Percentiles rank a stretch among this genome's conserved stretches.
These are phyloP conservation scores for Bryum argenteum DNA, from an alignment of 225 moss, liverwort and hornwort species.

Conservation along the genomic window DNA sequence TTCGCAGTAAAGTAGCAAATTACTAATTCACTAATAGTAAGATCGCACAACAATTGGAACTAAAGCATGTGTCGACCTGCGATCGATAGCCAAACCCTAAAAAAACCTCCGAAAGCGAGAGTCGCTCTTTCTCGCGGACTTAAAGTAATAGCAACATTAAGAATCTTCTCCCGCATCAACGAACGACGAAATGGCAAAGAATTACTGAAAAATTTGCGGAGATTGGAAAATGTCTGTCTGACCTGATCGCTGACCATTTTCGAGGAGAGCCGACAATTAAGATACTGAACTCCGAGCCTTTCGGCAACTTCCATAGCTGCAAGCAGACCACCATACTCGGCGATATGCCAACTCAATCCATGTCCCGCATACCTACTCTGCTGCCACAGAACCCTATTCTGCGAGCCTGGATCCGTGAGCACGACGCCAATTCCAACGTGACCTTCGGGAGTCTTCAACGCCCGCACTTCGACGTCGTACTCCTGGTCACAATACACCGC, in stretches of 20 bases:
- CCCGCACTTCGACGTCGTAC: slow-evolving; percentile 33
- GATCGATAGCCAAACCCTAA: background rate
- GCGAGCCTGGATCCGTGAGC: slow-evolving; percentile 45
- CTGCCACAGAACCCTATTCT: slow-evolving; percentile 50
- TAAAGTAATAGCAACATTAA: background rate
- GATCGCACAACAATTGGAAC: no score
- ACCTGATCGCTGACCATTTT: slow-evolving; percentile 65
- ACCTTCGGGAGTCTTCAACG: slow-evolving; percentile 53
- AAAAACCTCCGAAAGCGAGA: slow-evolving; percentile 1
- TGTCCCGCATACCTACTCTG: slow-evolving; percentile 57
- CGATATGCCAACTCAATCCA: slow-evolving; percentile 46
- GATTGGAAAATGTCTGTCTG: slow-evolving; percentile 19
- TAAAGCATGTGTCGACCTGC: no score
- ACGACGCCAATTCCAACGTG: slow-evolving; percentile 66
- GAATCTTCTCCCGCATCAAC: slow-evolving; percentile 10
- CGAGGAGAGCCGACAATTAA: slow-evolving; percentile 54
- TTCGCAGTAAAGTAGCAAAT: background rate
- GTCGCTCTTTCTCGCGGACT: background rate
- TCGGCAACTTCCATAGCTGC: slow-evolving; percentile 59
- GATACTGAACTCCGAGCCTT: slow-evolving; percentile 48
- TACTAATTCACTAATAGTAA: background rate
- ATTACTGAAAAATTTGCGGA: background rate
- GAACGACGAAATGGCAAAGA: slow-evolving; percentile 2
- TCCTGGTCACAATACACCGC: slow-evolving; percentile 39
- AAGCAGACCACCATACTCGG: slow-evolving; percentile 68